Evolutionary conservation across 1,284 basidiomycete genomes (phyloP), one percentile per base, ranked within the genome.

Genomic region (Cryptococcus maquisensis): DNA sequence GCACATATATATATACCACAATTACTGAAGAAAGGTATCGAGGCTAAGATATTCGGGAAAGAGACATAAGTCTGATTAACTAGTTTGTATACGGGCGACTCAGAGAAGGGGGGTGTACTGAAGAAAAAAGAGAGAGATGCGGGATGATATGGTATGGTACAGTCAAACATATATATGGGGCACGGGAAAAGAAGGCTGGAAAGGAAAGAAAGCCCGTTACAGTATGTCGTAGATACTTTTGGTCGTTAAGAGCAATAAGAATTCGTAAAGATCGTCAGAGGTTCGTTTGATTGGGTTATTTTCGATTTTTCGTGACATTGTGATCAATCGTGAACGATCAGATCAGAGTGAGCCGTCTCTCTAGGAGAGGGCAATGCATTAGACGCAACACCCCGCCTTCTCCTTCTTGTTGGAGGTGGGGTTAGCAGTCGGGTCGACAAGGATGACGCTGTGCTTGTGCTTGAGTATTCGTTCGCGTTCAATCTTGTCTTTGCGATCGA

Each of bases 401-500:
- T 41, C 54, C 40, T 32, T 21, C 18, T 51, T 51, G 10, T 38
- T 44, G n/a, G 47, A 47, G 20, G 55, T 47, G n/a, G 26, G 44
- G n/a, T 49, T 51, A 18, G 41, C 47, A 4, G 48, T 18, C 4
- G 58, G 60, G 57, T 69, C 71, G 36, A 63, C 64, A n/a, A 75
- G 66, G 68, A 73, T 69, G 49, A 76, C 67, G 56, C 70, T 73
- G 57, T 71, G 62, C 48, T 72, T 70, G 24, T 62, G 60, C 37
- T 70, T 54, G 5, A 73, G 49, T 6, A 63, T 63, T 12, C 68
- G 56, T 46, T 75, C 74, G 39, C 67, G 60, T 51, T 75, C 72
- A 49, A 76, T 71, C 57, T 70, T 71, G 56, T 75, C 74, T 48
- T 71, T 69, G 43, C 66, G 65, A 37, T 61, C 56, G 16, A 75